A percentile compares a stretch with the other conserved stretches of the same genome.
Evolutionary conservation across 129 eudicot species (phyloP).

Genomic region (Flaveria bidentis): DNA sequence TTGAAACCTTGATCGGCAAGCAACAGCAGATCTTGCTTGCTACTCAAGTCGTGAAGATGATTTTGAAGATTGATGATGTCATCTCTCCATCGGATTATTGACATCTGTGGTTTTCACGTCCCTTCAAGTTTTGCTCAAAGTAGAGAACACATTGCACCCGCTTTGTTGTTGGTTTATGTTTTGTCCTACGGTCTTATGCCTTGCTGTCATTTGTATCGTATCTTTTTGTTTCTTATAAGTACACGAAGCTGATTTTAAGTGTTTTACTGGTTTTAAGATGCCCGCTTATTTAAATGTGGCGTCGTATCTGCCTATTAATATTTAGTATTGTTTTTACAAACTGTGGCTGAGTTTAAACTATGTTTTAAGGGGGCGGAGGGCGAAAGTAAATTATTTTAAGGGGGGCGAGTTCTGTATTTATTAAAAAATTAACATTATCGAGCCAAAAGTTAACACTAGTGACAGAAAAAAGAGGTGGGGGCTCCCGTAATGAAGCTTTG

Average conservation of each 20-base stretch:
- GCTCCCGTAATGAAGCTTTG: no score
- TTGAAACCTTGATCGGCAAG: constrained; percentile 91
- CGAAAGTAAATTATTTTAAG: no score
- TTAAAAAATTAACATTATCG: no score
- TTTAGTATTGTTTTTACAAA: no score
- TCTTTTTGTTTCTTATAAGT: neutral
- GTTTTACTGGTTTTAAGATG: no score
- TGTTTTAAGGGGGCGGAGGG: no score
- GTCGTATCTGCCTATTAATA: no score
- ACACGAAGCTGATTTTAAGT: neutral
- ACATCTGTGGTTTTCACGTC: constrained; percentile 10
- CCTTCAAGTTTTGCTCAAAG: constrained; percentile 27
- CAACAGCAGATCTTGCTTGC: constrained; percentile 97
- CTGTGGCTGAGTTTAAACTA: no score
- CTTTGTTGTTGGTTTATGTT: constrained; percentile 25
- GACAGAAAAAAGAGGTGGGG: no score
- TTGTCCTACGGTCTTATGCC: constrained; percentile 8
- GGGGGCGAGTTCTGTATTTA: no score
- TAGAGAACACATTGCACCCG: constrained; percentile 24
- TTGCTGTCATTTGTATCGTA: neutral
- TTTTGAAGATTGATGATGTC: constrained; percentile 94
- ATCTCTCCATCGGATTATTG: constrained; percentile 82
- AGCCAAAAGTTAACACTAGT: no score
- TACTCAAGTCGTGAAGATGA: constrained; percentile 99
- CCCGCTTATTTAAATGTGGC: no score